Conservation (phyloP, 1,284 basidiomycete species). For the Rhodotorula sp. region DNA sequence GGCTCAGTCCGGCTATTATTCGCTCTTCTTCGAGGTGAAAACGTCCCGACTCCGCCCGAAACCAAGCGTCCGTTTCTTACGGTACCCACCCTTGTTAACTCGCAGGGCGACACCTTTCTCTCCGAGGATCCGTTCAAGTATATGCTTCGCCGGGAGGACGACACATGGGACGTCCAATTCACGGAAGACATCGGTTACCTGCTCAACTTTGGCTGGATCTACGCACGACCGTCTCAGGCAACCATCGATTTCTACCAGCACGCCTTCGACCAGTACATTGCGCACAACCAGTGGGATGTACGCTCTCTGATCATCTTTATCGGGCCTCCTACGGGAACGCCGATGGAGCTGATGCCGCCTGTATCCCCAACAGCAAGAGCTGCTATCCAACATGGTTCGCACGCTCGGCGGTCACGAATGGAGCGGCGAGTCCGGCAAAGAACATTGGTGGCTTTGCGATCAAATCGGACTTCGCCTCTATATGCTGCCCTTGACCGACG, state of each 20-base stretch:
- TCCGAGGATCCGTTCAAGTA: conserved; percentile 5
- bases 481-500: conserved; percentile 7
- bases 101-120: conserved; percentile 15
- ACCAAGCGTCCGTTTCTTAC: accelerated
- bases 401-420: not conserved
- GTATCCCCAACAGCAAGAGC: not conserved
- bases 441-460: conserved; percentile 14
- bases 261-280: not conserved
- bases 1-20: conserved; percentile 4
- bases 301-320: not conserved
- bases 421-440: not conserved
- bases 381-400: not conserved
- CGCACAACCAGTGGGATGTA: conserved; percentile 17
- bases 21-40: conserved; percentile 11
- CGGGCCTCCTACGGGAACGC: not conserved
- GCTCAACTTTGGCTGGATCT: conserved; percentile 18
- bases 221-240: not conserved
- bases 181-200: conserved; percentile 12
- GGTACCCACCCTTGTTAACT: too few relatives aligned
- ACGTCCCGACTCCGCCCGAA: not conserved
- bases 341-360: not conserved
- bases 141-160: conserved; percentile 7
- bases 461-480: not conserved
- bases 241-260: conserved; percentile 1
- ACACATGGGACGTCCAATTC: conserved; percentile 13